Base-by-base conservation (phyloP, 345 rosid species). In the Gossypium longicalyx region DNA sequence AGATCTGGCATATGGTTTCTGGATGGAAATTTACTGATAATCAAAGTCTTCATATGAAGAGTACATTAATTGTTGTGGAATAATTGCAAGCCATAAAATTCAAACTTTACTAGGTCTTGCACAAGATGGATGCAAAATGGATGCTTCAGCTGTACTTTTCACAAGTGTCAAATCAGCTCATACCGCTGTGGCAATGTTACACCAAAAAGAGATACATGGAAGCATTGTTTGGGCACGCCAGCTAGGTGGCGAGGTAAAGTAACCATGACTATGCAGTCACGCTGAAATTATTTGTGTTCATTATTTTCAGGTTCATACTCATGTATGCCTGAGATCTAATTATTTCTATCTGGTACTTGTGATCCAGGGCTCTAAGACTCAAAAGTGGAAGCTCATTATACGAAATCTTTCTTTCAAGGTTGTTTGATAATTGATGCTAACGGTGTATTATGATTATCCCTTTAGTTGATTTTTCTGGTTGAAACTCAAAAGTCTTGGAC, bases 321-420 rank as follows among this genome's bases (percentile, higher is more conserved):
- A 69, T 16, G 27, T 51, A 29, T 47, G 22, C 27, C 12, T 48
- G 34, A 20, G 54, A 61, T 65, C 45, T 68, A 56, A 60, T 63
- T 16, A 41, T 20, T 65, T 71, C 67, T 80, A 43, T 49, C 10
- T 65, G 74, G 29, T 79, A 38, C 76, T 76, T 70, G 48, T 73
- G 56, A 20, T 38, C 34, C 87, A 94, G 96, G 98, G 99, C 76
- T 90, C 96, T 77, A 95, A 93, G 89, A 89, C 93, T 80, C 93
- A 89, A 83, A 95, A 93, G 85, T 95, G 98, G 99, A 95, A 95
- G 81, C 84, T 95, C 65, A 93, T 93, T 74, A 67, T 89, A 77
- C 86, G 99, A 82, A 93, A 90, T 77, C 92, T 93, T 76, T 98
- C 99, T 61, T 95, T 93, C 83, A 85, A 90, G 98, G 99, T 91